Evolutionary conservation across 768 basidiomycete species (phyloP).

Genomic region (Tulasnella sp.): DNA sequence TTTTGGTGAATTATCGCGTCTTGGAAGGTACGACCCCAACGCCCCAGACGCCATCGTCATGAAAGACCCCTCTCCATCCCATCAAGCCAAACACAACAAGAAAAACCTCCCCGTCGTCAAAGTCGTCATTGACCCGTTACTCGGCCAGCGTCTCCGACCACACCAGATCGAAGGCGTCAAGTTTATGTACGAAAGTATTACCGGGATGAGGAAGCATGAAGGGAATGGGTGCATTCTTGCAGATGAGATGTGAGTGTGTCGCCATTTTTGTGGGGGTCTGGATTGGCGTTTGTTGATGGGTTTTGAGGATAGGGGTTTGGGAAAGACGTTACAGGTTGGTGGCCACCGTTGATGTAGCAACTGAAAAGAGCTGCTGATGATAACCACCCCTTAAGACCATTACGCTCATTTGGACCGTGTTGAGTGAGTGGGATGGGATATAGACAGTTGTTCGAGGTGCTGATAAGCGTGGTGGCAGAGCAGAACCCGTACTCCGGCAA

Average conservation of each 20-base stretch:
- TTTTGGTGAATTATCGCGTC: background rate
- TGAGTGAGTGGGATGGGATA: slow-evolving; percentile 43
- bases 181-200: slow-evolving; percentile 92
- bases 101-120: slow-evolving; percentile 56
- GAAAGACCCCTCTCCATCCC: slow-evolving; percentile 58
- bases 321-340: slow-evolving; percentile 78
- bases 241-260: slow-evolving; percentile 67
- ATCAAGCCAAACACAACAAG: slow-evolving; percentile 55
- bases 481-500: slow-evolving; percentile 66
- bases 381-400: slow-evolving; percentile 50
- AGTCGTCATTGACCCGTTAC: slow-evolving; percentile 84
- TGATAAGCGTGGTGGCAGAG: slow-evolving; percentile 32
- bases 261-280: background rate
- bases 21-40: slow-evolving; percentile 58
- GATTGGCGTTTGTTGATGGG: background rate
- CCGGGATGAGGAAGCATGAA: slow-evolving; percentile 84
- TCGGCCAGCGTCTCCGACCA: slow-evolving; percentile 60
- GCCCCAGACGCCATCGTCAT: slow-evolving; percentile 73
- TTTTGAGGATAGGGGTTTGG: slow-evolving; percentile 60
- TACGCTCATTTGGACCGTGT: slow-evolving; percentile 79
- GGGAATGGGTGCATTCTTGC: slow-evolving; percentile 89
- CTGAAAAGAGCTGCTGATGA: background rate
- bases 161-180: slow-evolving; percentile 76
- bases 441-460: background rate
- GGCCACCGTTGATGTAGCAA: background rate